Evolutionary conservation across 352 stramenopile genomes (phyloP), one percentile per base, ranked within the genome.

Genomic region (Phytophthora boehmeriae): DNA sequence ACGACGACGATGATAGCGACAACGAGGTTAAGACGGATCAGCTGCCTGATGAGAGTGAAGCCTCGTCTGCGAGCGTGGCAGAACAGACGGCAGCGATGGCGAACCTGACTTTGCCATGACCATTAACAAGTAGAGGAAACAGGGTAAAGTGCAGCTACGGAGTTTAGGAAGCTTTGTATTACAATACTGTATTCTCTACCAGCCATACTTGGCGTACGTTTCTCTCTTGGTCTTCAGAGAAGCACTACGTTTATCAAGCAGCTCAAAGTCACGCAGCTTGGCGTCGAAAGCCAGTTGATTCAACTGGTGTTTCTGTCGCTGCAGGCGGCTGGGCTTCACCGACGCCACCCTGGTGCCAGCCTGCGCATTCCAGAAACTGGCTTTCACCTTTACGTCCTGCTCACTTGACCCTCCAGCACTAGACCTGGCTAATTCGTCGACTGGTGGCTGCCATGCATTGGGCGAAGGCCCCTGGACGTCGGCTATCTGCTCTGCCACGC

Each of bases 271-370:
- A 23, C 80, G 80, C 27, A 64, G 45, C 69, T 91, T 90, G 44
- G 84, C 84, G 56, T 93, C 84, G 34, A 93, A 93, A 0, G 84
- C 83, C 17, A 93, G 76, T 58, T 93, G 84, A 66, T 93, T 93
- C 44, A 93, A 71, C 59, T 93, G 84, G 54, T 93, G 84, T 65
- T 88, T 90, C 55, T 91, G 81, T 55, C 84, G 66, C 57, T 93
- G 84, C 57, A 93, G 66, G 20, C 84, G 80, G 62, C 71, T 92
- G 17, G 83, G 83, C 53, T 92, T 92, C 27, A 69, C 66, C 3
- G 78, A 77, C 17, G 83, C 59, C 20, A 92, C 80, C 14, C 48
- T 78, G 1, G 58, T 72, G 43, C 83, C 83, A 1, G 73, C 65
- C 50, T 77, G 75, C 25, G 83, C 65, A 60, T 83, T 90, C 80